Conservation (phyloP, 2,329 filamentous ascomycete species). For the Aspergillus versicolor region DNA sequence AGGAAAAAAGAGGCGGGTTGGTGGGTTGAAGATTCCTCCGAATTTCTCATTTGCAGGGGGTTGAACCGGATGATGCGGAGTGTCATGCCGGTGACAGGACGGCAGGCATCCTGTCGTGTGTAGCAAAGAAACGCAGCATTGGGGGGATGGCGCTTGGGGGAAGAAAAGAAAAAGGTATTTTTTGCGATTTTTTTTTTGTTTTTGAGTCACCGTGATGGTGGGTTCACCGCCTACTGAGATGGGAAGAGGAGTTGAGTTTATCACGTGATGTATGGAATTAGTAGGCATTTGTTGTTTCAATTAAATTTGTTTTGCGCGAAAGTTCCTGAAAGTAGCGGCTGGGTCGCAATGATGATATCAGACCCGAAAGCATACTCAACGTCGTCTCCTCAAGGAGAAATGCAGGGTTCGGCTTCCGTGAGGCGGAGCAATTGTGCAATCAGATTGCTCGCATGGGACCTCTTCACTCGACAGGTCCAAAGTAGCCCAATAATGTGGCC, state of each 20-base stretch:
- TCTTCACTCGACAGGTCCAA: too few relatives aligned
- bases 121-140: slow-evolving; percentile 97
- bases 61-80: slow-evolving; percentile 10
- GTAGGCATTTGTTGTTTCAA: background rate
- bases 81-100: slow-evolving; percentile 25
- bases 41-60: slow-evolving; percentile 89
- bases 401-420: too few relatives aligned
- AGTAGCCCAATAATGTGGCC: too few relatives aligned
- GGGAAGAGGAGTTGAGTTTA: background rate
- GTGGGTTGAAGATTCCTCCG: slow-evolving; percentile 84
- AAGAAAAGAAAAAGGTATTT: slow-evolving; percentile 35
- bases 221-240: slow-evolving; percentile 18
- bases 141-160: slow-evolving; percentile 75
- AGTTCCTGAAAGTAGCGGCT: background rate
- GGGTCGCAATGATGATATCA: too few relatives aligned
- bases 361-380: too few relatives aligned
- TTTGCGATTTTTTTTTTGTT: slow-evolving; percentile 12
- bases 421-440: too few relatives aligned
- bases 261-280: background rate
- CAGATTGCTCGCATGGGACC: too few relatives aligned
- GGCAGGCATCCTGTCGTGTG: slow-evolving; percentile 60
- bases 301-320: background rate
- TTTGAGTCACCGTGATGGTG: slow-evolving; percentile 8
- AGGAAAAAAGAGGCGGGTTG: slow-evolving; percentile 42
- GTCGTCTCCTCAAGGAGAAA: too few relatives aligned